A percentile compares a stretch with the other conserved stretches of the same genome.
Conservation (phyloP, 345 rosid species). For the Hevea brasiliensis region DNA sequence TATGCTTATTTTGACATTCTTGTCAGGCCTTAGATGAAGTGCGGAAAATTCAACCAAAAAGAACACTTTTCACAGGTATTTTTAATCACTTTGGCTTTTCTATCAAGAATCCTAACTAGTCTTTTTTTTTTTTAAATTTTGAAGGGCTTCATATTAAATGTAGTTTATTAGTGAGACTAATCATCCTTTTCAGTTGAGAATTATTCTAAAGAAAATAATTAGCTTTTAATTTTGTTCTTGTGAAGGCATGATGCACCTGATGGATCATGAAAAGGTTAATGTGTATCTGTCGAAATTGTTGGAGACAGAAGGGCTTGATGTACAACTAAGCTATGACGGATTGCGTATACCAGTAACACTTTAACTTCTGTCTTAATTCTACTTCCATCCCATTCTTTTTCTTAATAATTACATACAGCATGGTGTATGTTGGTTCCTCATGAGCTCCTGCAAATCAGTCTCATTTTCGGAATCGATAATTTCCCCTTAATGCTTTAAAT, state of each 20-base stretch:
- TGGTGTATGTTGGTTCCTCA: conserved; percentile 1
- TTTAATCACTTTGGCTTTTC: not conserved
- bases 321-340: conserved; percentile 84
- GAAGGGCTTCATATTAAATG: not conserved
- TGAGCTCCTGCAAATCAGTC: not conserved
- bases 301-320: conserved; percentile 72
- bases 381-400: conserved; percentile 15
- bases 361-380: conserved; percentile 24
- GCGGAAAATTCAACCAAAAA: conserved; percentile 74
- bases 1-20: not conserved
- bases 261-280: conserved; percentile 82
- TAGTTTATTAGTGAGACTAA: not conserved
- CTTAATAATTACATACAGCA: not conserved
- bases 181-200: not conserved
- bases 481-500: not conserved
- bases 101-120: not conserved
- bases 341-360: conserved; percentile 64
- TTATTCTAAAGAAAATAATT: not conserved
- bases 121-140: not conserved
- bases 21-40: conserved; percentile 83
- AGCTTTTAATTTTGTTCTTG: conserved; percentile 12
- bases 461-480: conserved; percentile 1
- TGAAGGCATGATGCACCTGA: conserved; percentile 90
- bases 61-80: conserved; percentile 83
- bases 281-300: conserved; percentile 51